Percentiles rank a stretch among this genome's conserved stretches.
These are phyloP conservation scores for Lachnellula hyalina DNA, from an alignment of 2,329 filamentous ascomycete species.

Conservation along the genomic window DNA sequence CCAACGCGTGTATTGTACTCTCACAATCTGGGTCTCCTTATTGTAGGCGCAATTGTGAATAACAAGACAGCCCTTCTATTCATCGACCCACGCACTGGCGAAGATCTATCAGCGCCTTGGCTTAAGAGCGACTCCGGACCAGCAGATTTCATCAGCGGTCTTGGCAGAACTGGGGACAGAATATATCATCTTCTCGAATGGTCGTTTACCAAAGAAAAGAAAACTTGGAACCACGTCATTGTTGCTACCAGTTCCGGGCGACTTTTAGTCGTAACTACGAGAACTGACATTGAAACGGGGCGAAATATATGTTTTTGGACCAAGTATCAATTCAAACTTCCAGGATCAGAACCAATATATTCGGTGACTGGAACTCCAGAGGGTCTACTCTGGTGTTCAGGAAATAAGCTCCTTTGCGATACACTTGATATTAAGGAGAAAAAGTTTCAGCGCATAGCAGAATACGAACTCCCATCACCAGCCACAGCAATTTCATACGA, in stretches of 20 bases:
- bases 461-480: slow-evolving; percentile 47
- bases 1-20: slow-evolving; percentile 48
- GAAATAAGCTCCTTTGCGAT: slow-evolving; percentile 51
- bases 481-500: slow-evolving; percentile 46
- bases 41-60: slow-evolving; percentile 45
- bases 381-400: slow-evolving; percentile 51
- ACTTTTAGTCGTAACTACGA: slow-evolving; percentile 51
- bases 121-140: slow-evolving; percentile 34
- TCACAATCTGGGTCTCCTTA: slow-evolving; percentile 43
- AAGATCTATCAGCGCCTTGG: slow-evolving; percentile 42
- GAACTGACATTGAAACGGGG: slow-evolving; percentile 25
- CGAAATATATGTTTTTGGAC: slow-evolving; percentile 47
- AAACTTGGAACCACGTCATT: slow-evolving; percentile 57
- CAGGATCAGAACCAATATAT: slow-evolving; percentile 46
- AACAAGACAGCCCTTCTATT: slow-evolving; percentile 48
- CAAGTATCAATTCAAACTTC: slow-evolving; percentile 43
- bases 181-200: slow-evolving; percentile 61
- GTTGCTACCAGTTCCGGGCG: slow-evolving; percentile 51
- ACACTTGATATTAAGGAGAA: slow-evolving; percentile 46
- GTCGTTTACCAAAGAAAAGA: slow-evolving; percentile 52
- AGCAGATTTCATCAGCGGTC: slow-evolving; percentile 46
- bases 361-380: slow-evolving; percentile 50
- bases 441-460: slow-evolving; percentile 43
- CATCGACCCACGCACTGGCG: slow-evolving; percentile 50
- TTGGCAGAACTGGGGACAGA: slow-evolving; percentile 52